These are phyloP conservation scores for Saksenaea vasiformis DNA, from an alignment of 371 early-diverging fungal species.

Conservation along the genomic window DNA sequence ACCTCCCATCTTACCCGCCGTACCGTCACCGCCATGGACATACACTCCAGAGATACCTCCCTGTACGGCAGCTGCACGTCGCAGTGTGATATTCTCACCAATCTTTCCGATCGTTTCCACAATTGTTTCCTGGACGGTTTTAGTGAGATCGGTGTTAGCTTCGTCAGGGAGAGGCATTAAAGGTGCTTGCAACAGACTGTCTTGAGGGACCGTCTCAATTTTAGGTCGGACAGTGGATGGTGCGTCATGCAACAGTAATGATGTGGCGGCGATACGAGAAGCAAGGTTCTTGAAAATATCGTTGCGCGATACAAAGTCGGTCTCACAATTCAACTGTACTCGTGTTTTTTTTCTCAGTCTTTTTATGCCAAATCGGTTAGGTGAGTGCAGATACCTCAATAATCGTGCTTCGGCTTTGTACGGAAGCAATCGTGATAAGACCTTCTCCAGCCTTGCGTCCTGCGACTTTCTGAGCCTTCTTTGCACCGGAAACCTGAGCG, in stretches of 20 bases:
- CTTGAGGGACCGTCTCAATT: slow-evolving; percentile 46
- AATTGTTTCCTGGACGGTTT: slow-evolving; percentile 65
- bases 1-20: slow-evolving; percentile 69
- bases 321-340: slow-evolving; percentile 84
- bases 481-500: slow-evolving; percentile 68
- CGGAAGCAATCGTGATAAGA: slow-evolving; percentile 68
- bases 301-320: slow-evolving; percentile 92
- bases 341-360: background rate
- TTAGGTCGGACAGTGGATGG: slow-evolving; percentile 6
- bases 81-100: slow-evolving; percentile 85
- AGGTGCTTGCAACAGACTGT: slow-evolving; percentile 51
- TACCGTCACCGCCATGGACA: slow-evolving; percentile 72
- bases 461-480: slow-evolving; percentile 64
- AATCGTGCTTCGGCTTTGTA: slow-evolving; percentile 56
- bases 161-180: slow-evolving; percentile 59
- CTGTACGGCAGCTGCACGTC: slow-evolving; percentile 65
- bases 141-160: slow-evolving; percentile 24
- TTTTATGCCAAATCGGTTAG: background rate
- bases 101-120: slow-evolving; percentile 80
- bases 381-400: slow-evolving; percentile 57
- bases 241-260: slow-evolving; percentile 52
- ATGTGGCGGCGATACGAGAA: slow-evolving; percentile 68
- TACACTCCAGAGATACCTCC: slow-evolving; percentile 56
- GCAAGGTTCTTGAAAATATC: slow-evolving; percentile 81
- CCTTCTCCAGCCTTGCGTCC: slow-evolving; percentile 54